Percentiles rank a stretch among this genome's conserved stretches.
Conservation (phyloP, 139 green algal genomes). For the Coelastrella sp. region DNA sequence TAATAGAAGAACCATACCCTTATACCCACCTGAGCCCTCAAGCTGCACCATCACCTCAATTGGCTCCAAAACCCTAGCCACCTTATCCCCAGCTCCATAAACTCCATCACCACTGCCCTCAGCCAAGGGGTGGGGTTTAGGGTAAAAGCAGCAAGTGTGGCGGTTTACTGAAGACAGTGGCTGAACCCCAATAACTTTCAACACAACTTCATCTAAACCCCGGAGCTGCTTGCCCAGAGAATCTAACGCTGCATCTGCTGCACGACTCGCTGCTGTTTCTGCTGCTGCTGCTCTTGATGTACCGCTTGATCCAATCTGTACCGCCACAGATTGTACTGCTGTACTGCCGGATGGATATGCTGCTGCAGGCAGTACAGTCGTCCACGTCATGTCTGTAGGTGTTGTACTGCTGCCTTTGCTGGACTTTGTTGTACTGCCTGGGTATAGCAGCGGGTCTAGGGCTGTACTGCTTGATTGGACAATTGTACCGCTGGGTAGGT, state of each 20-base stretch:
- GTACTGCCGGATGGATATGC: too few relatives aligned
- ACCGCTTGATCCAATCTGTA: background rate
- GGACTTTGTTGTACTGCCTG: background rate
- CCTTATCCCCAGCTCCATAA: background rate
- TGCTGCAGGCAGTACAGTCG: too few relatives aligned
- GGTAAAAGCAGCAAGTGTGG: conserved; percentile 72
- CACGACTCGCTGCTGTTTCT: conserved; percentile 51
- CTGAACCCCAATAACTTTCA: conserved; percentile 79
- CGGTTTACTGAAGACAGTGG: conserved; percentile 65
- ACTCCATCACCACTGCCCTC: conserved; percentile 11
- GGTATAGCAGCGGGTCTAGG: conserved; percentile 65
- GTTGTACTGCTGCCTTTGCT: background rate
- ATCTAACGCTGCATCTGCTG: conserved; percentile 68
- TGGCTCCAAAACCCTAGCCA: conserved; percentile 75
- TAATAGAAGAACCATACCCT: too few relatives aligned
- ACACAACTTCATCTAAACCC: conserved; percentile 58
- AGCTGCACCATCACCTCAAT: conserved; percentile 83
- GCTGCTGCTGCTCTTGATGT: conserved; percentile 13
- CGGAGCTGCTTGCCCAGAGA: conserved; percentile 82
- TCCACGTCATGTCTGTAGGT: background rate
- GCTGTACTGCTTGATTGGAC: conserved; percentile 49
- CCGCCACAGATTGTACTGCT: background rate
- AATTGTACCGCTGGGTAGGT: conserved; percentile 61
- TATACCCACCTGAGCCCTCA: conserved; percentile 76
- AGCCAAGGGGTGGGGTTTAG: conserved; percentile 78